Conservation (phyloP, 2,329 filamentous ascomycete species). For the Fusarium sambucinum region DNA sequence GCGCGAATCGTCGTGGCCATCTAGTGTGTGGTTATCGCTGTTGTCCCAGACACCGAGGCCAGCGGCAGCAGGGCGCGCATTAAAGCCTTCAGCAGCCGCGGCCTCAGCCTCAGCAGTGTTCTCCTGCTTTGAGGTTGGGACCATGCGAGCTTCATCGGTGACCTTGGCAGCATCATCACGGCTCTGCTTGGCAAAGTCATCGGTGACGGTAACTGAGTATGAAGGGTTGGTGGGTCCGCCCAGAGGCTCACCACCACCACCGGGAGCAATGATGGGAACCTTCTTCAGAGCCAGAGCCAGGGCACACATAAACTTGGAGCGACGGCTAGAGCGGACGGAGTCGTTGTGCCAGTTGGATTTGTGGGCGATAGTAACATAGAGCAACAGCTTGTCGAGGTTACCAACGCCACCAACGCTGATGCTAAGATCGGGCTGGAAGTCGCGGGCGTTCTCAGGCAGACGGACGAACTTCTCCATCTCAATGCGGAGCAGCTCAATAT, state of each 20-base stretch:
- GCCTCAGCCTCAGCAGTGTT: slow-evolving; percentile 55
- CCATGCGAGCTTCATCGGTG: slow-evolving; percentile 74
- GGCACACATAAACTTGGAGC: slow-evolving; percentile 98
- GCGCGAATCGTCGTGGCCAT: slow-evolving; percentile 49
- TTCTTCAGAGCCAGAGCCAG: slow-evolving; percentile 86
- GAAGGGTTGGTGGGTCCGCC: slow-evolving; percentile 79
- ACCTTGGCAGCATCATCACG: slow-evolving; percentile 69
- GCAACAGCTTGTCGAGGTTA: slow-evolving; percentile 87
- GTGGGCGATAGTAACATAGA: slow-evolving; percentile 87
- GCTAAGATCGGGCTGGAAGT: slow-evolving; percentile 87
- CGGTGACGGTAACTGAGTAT: slow-evolving; percentile 82
- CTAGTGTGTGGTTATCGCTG: slow-evolving; percentile 44
- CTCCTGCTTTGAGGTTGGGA: slow-evolving; percentile 60
- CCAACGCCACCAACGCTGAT: slow-evolving; percentile 83
- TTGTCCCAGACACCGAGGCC: slow-evolving; percentile 44
- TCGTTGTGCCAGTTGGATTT: slow-evolving; percentile 96
- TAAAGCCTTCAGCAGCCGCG: slow-evolving; percentile 61
- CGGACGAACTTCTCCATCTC: slow-evolving; percentile 90
- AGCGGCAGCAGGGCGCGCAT: slow-evolving; percentile 51
- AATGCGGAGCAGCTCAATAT: slow-evolving; percentile 83
- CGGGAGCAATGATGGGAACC: slow-evolving; percentile 86
- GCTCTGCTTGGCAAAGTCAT: slow-evolving; percentile 73
- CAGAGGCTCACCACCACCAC: slow-evolving; percentile 73
- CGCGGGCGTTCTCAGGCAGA: slow-evolving; percentile 85
- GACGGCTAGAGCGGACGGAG: slow-evolving; percentile 79